phyloP scores from a whole-genome alignment of 208 protist species.

The Naegleria gruberi region DNA sequence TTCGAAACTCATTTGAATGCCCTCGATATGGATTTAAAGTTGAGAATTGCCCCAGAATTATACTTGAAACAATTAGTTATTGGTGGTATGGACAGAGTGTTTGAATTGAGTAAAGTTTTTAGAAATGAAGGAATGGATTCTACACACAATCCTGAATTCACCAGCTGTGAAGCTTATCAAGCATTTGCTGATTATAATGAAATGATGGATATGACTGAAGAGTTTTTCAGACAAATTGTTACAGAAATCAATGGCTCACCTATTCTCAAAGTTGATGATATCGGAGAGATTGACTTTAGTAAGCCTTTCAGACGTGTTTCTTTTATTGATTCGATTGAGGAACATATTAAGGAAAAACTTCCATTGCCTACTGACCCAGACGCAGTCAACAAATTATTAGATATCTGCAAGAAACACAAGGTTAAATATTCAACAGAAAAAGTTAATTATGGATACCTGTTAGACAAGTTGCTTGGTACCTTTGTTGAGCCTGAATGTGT shows the following conservation, averaged over 20 bases:
- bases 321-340: constrained; percentile 72
- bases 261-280: constrained; percentile 59
- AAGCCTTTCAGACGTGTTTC: constrained; percentile 68
- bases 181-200: constrained; percentile 86
- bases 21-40: constrained; percentile 59
- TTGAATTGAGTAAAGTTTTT: constrained; percentile 85
- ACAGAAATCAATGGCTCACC: constrained; percentile 80
- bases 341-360: constrained; percentile 51
- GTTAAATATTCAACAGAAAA: constrained; percentile 64
- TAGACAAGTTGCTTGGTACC: constrained; percentile 76
- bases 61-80: constrained; percentile 86
- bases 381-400: constrained; percentile 42
- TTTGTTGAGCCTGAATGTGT: constrained; percentile 76
- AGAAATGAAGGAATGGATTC: constrained; percentile 84
- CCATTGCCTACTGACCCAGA: constrained; percentile 46
- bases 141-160: constrained; percentile 91
- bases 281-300: constrained; percentile 64
- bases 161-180: constrained; percentile 80
- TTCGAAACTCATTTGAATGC: constrained; percentile 82
- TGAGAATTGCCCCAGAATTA: constrained; percentile 82
- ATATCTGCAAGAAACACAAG: constrained; percentile 60
- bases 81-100: constrained; percentile 82
- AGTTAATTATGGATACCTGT: constrained; percentile 39
- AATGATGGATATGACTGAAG: constrained; percentile 80
- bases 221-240: constrained; percentile 59